Evolutionary conservation across 1,284 basidiomycete species (phyloP).

Genomic region (Mycosarcoma maydis): DNA sequence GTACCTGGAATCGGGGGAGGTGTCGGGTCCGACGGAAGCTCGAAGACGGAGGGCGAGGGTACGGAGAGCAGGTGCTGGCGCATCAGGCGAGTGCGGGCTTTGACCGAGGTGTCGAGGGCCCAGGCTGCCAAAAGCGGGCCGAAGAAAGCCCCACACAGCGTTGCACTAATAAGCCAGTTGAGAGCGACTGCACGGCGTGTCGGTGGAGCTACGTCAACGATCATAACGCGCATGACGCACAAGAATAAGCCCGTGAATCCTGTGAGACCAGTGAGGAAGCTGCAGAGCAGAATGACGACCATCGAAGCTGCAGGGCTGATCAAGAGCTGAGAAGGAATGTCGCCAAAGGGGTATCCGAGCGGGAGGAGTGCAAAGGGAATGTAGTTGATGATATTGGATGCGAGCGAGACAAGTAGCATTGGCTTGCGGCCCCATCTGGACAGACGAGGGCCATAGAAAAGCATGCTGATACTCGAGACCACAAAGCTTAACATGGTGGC

Average conservation of each 20-base stretch:
- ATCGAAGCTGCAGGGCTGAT: slow-evolving; percentile 33
- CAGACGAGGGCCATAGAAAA: slow-evolving; percentile 44
- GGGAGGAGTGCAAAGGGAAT: slow-evolving; percentile 36
- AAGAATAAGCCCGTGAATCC: slow-evolving; percentile 36
- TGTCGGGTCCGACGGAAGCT: slow-evolving; percentile 28
- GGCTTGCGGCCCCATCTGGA: slow-evolving; percentile 42
- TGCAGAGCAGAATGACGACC: slow-evolving; percentile 29
- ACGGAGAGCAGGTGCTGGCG: background rate
- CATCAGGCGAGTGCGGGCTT: slow-evolving; percentile 5
- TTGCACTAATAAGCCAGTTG: slow-evolving; percentile 45
- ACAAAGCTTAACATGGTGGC: slow-evolving; percentile 42
- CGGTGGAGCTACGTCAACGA: slow-evolving; percentile 38
- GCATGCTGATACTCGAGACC: slow-evolving; percentile 42
- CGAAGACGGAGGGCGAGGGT: background rate
- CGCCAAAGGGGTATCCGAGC: slow-evolving; percentile 40
- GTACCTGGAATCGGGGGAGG: slow-evolving; percentile 25
- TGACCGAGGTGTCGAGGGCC: slow-evolving; percentile 31
- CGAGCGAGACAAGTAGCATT: slow-evolving; percentile 37
- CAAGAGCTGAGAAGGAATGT: slow-evolving; percentile 23
- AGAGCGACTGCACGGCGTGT: slow-evolving; percentile 32
- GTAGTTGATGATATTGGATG: slow-evolving; percentile 42
- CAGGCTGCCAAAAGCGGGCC: slow-evolving; percentile 42
- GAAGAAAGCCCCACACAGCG: slow-evolving; percentile 36
- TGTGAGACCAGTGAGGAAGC: slow-evolving; percentile 35
- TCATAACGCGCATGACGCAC: slow-evolving; percentile 39